Evolutionary conservation across 208 protist species (phyloP).

Genomic region (Eutreptiella sp.): DNA sequence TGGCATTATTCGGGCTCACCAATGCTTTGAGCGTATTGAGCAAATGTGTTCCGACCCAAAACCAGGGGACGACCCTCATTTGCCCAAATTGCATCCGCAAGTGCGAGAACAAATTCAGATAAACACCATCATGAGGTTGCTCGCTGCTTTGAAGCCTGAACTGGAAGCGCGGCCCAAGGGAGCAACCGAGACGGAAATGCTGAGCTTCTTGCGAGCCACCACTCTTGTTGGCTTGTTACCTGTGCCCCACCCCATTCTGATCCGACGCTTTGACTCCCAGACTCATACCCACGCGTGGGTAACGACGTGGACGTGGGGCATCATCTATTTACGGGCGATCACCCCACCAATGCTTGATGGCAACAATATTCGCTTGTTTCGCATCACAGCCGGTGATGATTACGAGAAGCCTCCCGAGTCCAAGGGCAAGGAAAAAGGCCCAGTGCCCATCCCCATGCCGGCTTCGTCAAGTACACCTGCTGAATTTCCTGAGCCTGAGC

Average conservation of each 20-base stretch:
- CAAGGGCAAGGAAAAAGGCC: too few species aligned
- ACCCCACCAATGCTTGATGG: background rate
- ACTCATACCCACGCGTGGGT: conserved; percentile 59
- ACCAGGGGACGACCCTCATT: background rate
- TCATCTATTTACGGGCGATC: conserved; percentile 48
- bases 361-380: conserved; percentile 4
- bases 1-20: conserved; percentile 24
- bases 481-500: too few species aligned
- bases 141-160: conserved; percentile 38
- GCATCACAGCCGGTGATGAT: too few species aligned
- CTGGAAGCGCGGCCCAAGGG: conserved; percentile 6
- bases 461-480: too few species aligned
- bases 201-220: conserved; percentile 35
- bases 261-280: conserved; percentile 56
- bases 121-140: conserved; percentile 34
- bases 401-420: too few species aligned
- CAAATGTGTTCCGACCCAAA: background rate
- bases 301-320: conserved; percentile 61
- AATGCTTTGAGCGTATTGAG: conserved; percentile 31
- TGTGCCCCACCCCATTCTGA: conserved; percentile 62
- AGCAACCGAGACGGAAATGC: conserved; percentile 17
- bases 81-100: too few species aligned
- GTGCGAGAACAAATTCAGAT: conserved; percentile 21
- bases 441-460: too few species aligned
- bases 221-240: conserved; percentile 71